Percentiles rank a stretch among this genome's conserved stretches.
These are phyloP conservation scores for Euptelea pleiosperma DNA, from an alignment of 164 flowering plant genomes.

Conservation along the genomic window DNA sequence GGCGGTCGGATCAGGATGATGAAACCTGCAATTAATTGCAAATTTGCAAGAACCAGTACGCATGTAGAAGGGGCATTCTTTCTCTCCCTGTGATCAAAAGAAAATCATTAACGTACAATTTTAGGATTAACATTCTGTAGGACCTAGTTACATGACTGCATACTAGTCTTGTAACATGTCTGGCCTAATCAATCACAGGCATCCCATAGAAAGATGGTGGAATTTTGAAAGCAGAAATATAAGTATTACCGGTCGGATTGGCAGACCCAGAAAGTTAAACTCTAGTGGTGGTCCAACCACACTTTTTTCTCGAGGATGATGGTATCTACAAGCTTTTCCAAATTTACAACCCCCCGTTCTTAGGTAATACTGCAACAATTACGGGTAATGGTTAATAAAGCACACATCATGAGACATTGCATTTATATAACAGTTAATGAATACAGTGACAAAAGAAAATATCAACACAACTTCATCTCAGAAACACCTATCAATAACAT, in stretches of 20 bases:
- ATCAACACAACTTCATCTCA: too few species aligned
- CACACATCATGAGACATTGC: background rate
- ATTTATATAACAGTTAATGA: too few species aligned
- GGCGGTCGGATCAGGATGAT: slow-evolving; percentile 89
- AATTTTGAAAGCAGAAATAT: background rate
- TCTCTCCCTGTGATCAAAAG: slow-evolving; percentile 65
- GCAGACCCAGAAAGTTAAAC: slow-evolving; percentile 79
- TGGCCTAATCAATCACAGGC: too few species aligned
- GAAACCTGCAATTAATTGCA: slow-evolving; percentile 76
- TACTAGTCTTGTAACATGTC: background rate
- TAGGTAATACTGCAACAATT: slow-evolving; percentile 64
- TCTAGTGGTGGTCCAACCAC: slow-evolving; percentile 35
- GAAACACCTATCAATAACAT: too few species aligned
- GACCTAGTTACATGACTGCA: slow-evolving; percentile 1
- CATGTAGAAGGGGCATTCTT: slow-evolving; percentile 85
- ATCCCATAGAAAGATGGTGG: too few species aligned
- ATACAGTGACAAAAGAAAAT: too few species aligned
- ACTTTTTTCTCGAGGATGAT: slow-evolving; percentile 49
- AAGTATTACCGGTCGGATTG: slow-evolving; percentile 72
- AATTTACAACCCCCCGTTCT: slow-evolving; percentile 75
- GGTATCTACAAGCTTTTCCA: slow-evolving; percentile 73
- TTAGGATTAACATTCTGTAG: background rate
- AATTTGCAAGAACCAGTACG: slow-evolving; percentile 91
- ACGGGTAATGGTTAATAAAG: slow-evolving; percentile 1
- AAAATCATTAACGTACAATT: background rate